Percentiles rank a stretch among this genome's conserved stretches.
Evolutionary conservation across 805 yeast species (phyloP).

Genomic region (Pichia phayaonensis): DNA sequence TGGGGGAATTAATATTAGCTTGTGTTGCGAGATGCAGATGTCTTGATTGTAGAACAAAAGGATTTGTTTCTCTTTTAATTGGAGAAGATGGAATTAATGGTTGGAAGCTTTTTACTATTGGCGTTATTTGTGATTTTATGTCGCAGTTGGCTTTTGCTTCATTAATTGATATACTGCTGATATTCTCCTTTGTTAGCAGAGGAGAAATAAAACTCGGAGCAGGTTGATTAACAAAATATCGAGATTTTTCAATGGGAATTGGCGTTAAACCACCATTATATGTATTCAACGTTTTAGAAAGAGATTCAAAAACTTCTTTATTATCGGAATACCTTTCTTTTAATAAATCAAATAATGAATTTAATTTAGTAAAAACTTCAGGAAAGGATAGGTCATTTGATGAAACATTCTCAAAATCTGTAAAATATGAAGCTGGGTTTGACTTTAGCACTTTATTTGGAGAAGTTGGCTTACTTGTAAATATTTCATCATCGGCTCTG

Average conservation of each 20-base stretch:
- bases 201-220: background rate
- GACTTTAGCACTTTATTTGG: background rate
- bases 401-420: background rate
- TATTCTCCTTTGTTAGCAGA: background rate
- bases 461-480: background rate
- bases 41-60: background rate
- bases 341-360: background rate
- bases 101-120: background rate
- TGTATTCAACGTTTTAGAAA: background rate
- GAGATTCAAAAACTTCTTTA: background rate
- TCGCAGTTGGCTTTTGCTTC: background rate
- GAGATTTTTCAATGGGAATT: background rate
- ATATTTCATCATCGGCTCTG: background rate
- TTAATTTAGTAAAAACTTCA: background rate
- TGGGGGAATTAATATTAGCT: background rate
- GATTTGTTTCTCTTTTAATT: background rate
- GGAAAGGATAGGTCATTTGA: background rate
- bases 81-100: background rate
- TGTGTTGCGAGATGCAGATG: constrained; percentile 6
- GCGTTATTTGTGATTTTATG: background rate
- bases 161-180: background rate
- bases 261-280: background rate
- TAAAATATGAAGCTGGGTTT: background rate
- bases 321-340: background rate
- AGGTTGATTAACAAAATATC: background rate